These are phyloP conservation scores for Pezicula radicicola DNA, from an alignment of 2,329 filamentous ascomycete species.

Conservation along the genomic window DNA sequence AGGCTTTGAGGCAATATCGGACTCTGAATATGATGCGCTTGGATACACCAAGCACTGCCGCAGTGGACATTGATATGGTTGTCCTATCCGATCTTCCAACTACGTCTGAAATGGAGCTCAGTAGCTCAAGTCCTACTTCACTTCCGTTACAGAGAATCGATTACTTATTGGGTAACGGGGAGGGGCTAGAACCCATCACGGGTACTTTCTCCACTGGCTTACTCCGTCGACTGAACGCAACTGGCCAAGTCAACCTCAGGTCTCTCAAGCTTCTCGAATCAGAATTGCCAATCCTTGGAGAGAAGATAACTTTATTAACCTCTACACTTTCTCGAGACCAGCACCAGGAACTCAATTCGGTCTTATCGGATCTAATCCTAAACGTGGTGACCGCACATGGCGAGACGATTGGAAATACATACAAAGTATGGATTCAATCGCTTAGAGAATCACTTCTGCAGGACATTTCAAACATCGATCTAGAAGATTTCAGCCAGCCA, in stretches of 20 bases:
- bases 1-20: slow-evolving; percentile 48
- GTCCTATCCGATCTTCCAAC: slow-evolving; percentile 27
- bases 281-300: slow-evolving; percentile 60
- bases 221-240: slow-evolving; percentile 49
- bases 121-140: slow-evolving; percentile 18
- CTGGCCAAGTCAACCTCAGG: slow-evolving; percentile 52
- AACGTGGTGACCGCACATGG: slow-evolving; percentile 20
- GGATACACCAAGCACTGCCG: not conserved
- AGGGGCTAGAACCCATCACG: slow-evolving; percentile 40
- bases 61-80: slow-evolving; percentile 17
- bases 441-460: too few relatives aligned
- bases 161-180: slow-evolving; percentile 26
- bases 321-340: slow-evolving; percentile 38
- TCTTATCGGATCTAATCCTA: slow-evolving; percentile 17
- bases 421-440: not conserved
- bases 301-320: slow-evolving; percentile 33
- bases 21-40: slow-evolving; percentile 14
- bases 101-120: slow-evolving; percentile 23
- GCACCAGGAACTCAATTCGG: slow-evolving; percentile 40
- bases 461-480: not conserved
- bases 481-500: not conserved
- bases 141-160: slow-evolving; percentile 21
- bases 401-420: not conserved
- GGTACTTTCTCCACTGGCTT: slow-evolving; percentile 48
- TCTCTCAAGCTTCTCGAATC: slow-evolving; percentile 61